Evolutionary conservation across 2,329 filamentous ascomycete genomes (phyloP).

Genomic region (Sporothrix pallida): DNA sequence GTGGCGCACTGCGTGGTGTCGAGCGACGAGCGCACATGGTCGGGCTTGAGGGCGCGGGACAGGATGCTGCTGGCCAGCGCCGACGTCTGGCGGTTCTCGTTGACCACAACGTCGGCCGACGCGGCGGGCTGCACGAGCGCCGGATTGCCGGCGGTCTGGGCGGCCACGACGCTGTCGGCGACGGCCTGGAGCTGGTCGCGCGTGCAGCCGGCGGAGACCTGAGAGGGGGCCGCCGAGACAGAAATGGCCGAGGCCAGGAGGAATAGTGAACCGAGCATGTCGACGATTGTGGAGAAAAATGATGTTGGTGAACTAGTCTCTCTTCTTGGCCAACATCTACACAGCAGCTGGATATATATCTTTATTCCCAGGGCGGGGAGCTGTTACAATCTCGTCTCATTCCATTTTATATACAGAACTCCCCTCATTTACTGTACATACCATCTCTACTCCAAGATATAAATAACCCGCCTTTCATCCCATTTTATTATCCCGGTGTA

Average conservation of each 20-base stretch:
- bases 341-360: neutral
- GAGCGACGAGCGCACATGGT: conserved; percentile 45
- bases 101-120: conserved; percentile 29
- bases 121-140: conserved; percentile 31
- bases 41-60: conserved; percentile 43
- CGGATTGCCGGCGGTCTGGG: conserved; percentile 37
- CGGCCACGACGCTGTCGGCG: conserved; percentile 38
- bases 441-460: neutral
- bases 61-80: conserved; percentile 41
- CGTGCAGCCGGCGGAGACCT: conserved; percentile 34
- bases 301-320: neutral
- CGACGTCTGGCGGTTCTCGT: conserved; percentile 32
- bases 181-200: conserved; percentile 38
- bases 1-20: conserved; percentile 47
- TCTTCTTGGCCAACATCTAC: too few relatives aligned
- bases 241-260: conserved; percentile 20
- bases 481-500: neutral
- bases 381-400: neutral
- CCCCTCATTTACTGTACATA: neutral
- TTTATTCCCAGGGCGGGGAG: neutral
- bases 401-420: neutral
- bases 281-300: neutral
- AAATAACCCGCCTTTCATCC: neutral
- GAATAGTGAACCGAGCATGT: neutral
- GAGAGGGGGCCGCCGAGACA: too few relatives aligned